Percentiles rank a stretch among this genome's conserved stretches.
Conservation (phyloP, 2,329 filamentous ascomycete species). For the Botryotinia globosa region DNA sequence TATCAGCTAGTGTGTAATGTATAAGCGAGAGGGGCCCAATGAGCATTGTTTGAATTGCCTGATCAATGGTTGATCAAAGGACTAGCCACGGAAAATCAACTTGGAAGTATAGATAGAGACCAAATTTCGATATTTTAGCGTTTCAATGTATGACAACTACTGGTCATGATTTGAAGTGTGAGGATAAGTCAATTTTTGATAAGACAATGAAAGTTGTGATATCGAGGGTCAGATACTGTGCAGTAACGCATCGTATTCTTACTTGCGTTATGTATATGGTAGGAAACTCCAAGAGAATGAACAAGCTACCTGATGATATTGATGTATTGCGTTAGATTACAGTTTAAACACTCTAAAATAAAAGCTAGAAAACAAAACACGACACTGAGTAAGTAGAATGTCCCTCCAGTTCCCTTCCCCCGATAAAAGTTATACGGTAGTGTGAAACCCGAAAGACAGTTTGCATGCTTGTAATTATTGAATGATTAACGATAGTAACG, state of each 20-base stretch:
- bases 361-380: not conserved
- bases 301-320: not conserved
- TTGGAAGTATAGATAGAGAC: not conserved
- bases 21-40: not conserved
- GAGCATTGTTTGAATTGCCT: not conserved
- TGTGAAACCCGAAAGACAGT: not conserved
- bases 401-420: no score
- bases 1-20: not conserved
- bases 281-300: not conserved
- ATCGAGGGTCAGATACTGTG: not conserved
- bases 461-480: not conserved
- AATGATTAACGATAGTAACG: not conserved
- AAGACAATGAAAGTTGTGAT: not conserved
- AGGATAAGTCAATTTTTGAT: not conserved
- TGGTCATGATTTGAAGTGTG: not conserved
- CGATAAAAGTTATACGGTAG: not conserved
- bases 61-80: fast-evolving
- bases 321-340: not conserved
- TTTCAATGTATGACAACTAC: not conserved
- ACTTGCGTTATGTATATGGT: not conserved
- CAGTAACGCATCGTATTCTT: not conserved
- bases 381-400: not conserved
- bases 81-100: not conserved
- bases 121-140: not conserved
- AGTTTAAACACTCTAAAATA: not conserved